These are phyloP conservation scores for Aspergillus sp. DNA, from an alignment of 2,329 filamentous ascomycete genomes.

Conservation along the genomic window DNA sequence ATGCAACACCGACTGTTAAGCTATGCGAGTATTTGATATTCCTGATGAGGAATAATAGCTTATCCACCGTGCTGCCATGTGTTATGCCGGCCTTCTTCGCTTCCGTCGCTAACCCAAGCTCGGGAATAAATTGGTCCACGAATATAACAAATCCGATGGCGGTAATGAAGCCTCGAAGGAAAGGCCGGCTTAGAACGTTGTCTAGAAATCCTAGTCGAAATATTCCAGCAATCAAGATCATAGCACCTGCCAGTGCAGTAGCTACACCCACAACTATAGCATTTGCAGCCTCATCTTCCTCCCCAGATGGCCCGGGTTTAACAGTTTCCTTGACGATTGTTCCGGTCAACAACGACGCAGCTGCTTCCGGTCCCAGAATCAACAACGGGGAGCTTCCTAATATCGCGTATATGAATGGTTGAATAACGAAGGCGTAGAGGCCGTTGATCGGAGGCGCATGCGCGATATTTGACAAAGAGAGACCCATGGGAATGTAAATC, in stretches of 20 bases:
- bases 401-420: conserved; percentile 85
- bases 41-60: conserved; percentile 73
- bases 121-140: conserved; percentile 89
- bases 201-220: conserved; percentile 89
- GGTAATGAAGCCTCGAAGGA: conserved; percentile 92
- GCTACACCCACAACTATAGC: conserved; percentile 85
- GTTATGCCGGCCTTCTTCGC: conserved; percentile 64
- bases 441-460: conserved; percentile 93
- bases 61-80: conserved; percentile 84
- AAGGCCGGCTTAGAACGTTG: conserved; percentile 88
- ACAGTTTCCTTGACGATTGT: conserved; percentile 79
- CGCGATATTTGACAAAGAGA: conserved; percentile 88
- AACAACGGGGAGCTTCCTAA: conserved; percentile 90
- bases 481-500: conserved; percentile 95
- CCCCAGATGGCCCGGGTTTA: conserved; percentile 62
- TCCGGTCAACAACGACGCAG: conserved; percentile 86
- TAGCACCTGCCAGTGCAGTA: conserved; percentile 81
- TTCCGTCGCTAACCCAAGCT: conserved; percentile 71
- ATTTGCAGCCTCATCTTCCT: conserved; percentile 69
- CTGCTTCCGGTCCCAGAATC: conserved; percentile 92
- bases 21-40: conserved; percentile 68
- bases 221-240: conserved; percentile 83
- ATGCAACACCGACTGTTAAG: conserved; percentile 74
- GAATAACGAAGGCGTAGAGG: conserved; percentile 90
- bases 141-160: conserved; percentile 96